Conservation (phyloP, 129 eudicot species). For the Kitagawia praeruptora region DNA sequence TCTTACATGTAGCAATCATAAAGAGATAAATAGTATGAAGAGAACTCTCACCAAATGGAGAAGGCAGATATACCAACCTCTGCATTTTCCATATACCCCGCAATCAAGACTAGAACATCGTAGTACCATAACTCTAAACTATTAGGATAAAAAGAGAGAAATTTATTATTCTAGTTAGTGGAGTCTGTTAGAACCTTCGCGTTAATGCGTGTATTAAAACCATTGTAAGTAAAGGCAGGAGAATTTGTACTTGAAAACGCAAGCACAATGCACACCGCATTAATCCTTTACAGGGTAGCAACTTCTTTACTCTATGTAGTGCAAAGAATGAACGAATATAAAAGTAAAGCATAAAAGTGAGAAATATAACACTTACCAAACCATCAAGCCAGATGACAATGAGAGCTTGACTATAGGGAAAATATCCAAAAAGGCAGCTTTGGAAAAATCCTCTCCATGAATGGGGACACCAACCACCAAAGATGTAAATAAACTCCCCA, state of each 20-base stretch:
- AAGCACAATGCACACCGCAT: neutral
- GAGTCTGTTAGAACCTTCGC: no score
- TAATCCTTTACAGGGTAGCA: neutral
- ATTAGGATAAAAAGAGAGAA: constrained; percentile 10
- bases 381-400: constrained; percentile 65
- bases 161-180: no score
- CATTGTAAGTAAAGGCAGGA: neutral
- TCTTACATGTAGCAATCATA: neutral
- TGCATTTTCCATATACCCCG: constrained; percentile 67
- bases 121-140: constrained; percentile 78
- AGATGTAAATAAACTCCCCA: constrained; percentile 47
- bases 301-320: neutral
- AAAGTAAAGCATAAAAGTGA: neutral
- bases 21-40: neutral
- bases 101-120: constrained; percentile 58
- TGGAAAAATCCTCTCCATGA: constrained; percentile 54
- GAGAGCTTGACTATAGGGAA: constrained; percentile 68
- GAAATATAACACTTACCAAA: constrained; percentile 34
- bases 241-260: neutral
- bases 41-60: constrained; percentile 52
- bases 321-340: neutral
- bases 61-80: constrained; percentile 77
- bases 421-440: constrained; percentile 49
- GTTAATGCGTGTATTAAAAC: neutral
- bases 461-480: constrained; percentile 73